Percentiles rank a stretch among this genome's conserved stretches.
Conservation (phyloP, 2,329 filamentous ascomycete species). For the Elsinoe australis region DNA sequence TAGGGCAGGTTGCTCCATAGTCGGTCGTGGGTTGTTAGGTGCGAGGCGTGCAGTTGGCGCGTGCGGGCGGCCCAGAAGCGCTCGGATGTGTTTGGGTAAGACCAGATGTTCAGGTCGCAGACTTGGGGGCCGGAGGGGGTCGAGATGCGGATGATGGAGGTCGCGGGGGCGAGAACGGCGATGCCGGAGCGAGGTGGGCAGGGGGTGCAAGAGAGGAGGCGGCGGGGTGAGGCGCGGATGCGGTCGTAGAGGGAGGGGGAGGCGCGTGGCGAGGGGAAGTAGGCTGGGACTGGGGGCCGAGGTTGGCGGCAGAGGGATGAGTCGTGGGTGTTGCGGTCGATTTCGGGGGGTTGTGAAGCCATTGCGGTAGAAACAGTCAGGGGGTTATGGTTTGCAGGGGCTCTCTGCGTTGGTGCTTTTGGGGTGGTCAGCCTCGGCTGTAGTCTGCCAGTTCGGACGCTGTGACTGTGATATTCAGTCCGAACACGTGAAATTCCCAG, state of each 20-base stretch:
- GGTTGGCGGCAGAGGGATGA: constrained; percentile 15
- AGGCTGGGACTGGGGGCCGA: constrained; percentile 5
- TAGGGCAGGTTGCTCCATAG: constrained; percentile 74
- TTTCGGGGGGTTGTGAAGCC: too few relatives aligned
- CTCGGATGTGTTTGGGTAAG: constrained; percentile 65
- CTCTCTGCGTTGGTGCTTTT: too few relatives aligned
- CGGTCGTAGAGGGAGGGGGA: constrained; percentile 28
- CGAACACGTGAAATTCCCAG: too few relatives aligned
- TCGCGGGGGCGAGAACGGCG: constrained; percentile 63
- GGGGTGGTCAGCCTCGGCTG: too few relatives aligned
- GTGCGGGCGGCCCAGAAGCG: constrained; percentile 76
- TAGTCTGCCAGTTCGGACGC: too few relatives aligned
- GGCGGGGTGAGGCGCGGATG: constrained; percentile 22
- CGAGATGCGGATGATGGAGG: constrained; percentile 62
- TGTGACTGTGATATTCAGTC: too few relatives aligned
- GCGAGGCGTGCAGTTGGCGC: constrained; percentile 67
- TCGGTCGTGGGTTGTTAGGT: constrained; percentile 63
- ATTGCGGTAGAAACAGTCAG: too few relatives aligned
- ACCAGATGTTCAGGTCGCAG: constrained; percentile 79
- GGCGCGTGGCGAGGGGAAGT: constrained; percentile 28
- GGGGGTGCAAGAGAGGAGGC: constrained; percentile 31
- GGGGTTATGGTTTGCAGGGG: too few relatives aligned
- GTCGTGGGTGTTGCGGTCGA: constrained; percentile 11
- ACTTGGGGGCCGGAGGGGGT: constrained; percentile 74
- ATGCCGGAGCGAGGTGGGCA: constrained; percentile 66